Conservation (phyloP, 805 yeast species). For the Candida silvicultrix region DNA sequence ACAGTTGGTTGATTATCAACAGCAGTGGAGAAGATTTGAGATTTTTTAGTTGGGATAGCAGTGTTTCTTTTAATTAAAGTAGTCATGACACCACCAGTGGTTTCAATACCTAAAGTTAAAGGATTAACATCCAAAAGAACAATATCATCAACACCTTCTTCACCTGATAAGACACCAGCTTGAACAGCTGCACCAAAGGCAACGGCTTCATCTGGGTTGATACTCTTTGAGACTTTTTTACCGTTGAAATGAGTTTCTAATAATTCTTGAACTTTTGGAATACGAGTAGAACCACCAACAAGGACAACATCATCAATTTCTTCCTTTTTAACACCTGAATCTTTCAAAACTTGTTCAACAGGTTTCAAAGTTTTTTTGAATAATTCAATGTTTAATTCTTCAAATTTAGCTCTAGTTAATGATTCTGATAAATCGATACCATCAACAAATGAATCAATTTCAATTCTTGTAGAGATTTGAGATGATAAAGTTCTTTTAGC, state of each 20-base stretch:
- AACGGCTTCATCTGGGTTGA: slow-evolving; percentile 99
- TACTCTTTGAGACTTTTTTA: slow-evolving; percentile 94
- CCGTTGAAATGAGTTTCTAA: slow-evolving; percentile 88
- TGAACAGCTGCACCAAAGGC: slow-evolving; percentile 99
- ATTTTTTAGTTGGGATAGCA: slow-evolving; percentile 86
- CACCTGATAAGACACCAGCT: slow-evolving; percentile 93
- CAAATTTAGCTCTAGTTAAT: slow-evolving; percentile 95
- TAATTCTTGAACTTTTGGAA: slow-evolving; percentile 95
- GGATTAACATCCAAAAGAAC: slow-evolving; percentile 87
- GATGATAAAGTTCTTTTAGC: slow-evolving; percentile 95
- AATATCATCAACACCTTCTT: slow-evolving; percentile 79
- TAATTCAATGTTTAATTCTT: slow-evolving; percentile 87
- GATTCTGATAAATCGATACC: slow-evolving; percentile 96
- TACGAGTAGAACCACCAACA: slow-evolving; percentile 99
- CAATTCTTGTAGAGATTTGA: slow-evolving; percentile 92
- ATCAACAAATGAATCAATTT: slow-evolving; percentile 90
- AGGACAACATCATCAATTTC: slow-evolving; percentile 92
- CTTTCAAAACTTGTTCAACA: slow-evolving; percentile 92
- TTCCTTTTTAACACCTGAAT: slow-evolving; percentile 79
- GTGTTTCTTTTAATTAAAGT: slow-evolving; percentile 87
- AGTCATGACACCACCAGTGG: slow-evolving; percentile 94
- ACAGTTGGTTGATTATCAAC: slow-evolving; percentile 93
- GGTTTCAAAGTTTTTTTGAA: slow-evolving; percentile 95
- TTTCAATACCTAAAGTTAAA: slow-evolving; percentile 86
- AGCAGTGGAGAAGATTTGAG: slow-evolving; percentile 87